These are phyloP conservation scores for Auriscalpium orientale DNA, from an alignment of 768 basidiomycete species.

Conservation along the genomic window DNA sequence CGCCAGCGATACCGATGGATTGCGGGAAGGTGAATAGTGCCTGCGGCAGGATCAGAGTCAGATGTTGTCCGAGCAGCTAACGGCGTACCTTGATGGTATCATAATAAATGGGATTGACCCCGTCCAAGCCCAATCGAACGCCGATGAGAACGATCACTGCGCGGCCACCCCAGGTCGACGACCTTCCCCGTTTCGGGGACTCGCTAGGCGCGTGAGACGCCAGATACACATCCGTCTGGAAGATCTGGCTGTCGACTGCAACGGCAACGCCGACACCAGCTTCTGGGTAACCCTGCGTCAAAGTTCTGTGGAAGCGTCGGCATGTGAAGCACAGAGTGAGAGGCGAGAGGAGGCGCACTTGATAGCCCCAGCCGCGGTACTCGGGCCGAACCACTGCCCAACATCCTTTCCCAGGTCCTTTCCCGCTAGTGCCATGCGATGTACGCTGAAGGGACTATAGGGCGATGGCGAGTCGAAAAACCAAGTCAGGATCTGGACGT, in stretches of 20 bases:
- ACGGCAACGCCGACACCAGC: constrained; percentile 76
- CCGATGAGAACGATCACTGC: constrained; percentile 85
- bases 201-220: constrained; percentile 45
- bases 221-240: constrained; percentile 77
- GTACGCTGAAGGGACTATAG: constrained; percentile 86
- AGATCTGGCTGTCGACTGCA: constrained; percentile 76
- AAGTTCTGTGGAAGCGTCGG: constrained; percentile 38
- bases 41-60: constrained; percentile 32
- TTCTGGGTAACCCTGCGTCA: constrained; percentile 73
- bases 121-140: constrained; percentile 81
- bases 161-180: constrained; percentile 61
- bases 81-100: constrained; percentile 65
- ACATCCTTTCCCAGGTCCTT: constrained; percentile 93
- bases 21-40: constrained; percentile 88
- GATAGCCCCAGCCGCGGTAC: constrained; percentile 94
- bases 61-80: neutral
- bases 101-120: constrained; percentile 93
- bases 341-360: constrained; percentile 39
- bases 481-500: constrained; percentile 90
- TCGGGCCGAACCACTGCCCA: constrained; percentile 97
- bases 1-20: constrained; percentile 94
- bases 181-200: constrained; percentile 21
- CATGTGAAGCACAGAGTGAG: neutral
- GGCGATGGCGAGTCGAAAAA: constrained; percentile 87
- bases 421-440: constrained; percentile 91